These are phyloP conservation scores for Penicillium rolfsii DNA, from an alignment of 2,329 filamentous ascomycete species.

Conservation along the genomic window DNA sequence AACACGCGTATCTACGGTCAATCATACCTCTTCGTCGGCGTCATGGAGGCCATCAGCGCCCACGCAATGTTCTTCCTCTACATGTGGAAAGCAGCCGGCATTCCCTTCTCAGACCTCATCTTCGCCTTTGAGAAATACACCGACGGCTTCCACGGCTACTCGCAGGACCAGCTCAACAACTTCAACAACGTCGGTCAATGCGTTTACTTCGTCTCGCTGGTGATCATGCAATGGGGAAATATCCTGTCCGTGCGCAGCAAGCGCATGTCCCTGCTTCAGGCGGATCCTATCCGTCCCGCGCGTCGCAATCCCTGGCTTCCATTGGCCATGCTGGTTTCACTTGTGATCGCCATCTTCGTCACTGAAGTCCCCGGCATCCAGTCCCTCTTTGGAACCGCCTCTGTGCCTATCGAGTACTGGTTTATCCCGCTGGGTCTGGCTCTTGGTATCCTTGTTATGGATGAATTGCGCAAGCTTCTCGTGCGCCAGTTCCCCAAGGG, in stretches of 20 bases:
- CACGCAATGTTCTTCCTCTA: slow-evolving; percentile 61
- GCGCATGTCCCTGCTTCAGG: slow-evolving; percentile 56
- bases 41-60: slow-evolving; percentile 55
- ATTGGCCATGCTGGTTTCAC: slow-evolving; percentile 51
- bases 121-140: slow-evolving; percentile 56
- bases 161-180: slow-evolving; percentile 47
- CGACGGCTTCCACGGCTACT: slow-evolving; percentile 56
- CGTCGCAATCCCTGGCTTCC: slow-evolving; percentile 57
- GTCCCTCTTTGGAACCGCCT: slow-evolving; percentile 53
- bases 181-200: slow-evolving; percentile 57
- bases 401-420: slow-evolving; percentile 58
- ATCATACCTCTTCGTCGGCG: slow-evolving; percentile 57
- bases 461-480: slow-evolving; percentile 57
- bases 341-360: slow-evolving; percentile 58
- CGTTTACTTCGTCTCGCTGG: slow-evolving; percentile 60
- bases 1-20: slow-evolving; percentile 57
- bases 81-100: slow-evolving; percentile 53
- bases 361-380: slow-evolving; percentile 58
- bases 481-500: slow-evolving; percentile 54
- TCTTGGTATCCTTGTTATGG: slow-evolving; percentile 55
- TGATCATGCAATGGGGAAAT: slow-evolving; percentile 60
- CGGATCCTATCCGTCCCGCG: slow-evolving; percentile 52
- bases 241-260: slow-evolving; percentile 57
- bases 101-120: slow-evolving; percentile 54
- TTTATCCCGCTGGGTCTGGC: slow-evolving; percentile 56